A percentile compares a stretch with the other conserved stretches of the same genome.
Evolutionary conservation across 2,329 filamentous ascomycete species (phyloP).

Genomic region (Apiospora rasikravindrae): DNA sequence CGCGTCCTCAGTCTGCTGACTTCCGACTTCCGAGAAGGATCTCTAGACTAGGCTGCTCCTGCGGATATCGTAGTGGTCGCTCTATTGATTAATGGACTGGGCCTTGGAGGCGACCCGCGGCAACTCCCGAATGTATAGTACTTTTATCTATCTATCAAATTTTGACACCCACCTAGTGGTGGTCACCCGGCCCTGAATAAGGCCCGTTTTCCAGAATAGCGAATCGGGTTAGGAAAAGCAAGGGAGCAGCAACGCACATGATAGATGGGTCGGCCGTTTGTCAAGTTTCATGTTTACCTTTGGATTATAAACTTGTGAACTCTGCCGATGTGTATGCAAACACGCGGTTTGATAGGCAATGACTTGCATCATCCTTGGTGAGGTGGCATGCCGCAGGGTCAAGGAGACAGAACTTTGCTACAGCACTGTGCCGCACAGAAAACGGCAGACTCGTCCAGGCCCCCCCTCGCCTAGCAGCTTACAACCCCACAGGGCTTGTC

Average conservation of each 20-base stretch:
- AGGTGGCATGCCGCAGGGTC: background rate
- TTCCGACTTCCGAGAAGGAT: background rate
- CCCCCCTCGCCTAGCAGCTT: background rate
- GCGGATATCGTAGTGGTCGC: too few species aligned
- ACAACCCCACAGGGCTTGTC: background rate
- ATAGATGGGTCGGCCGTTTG: constrained; percentile 18
- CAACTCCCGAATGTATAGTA: constrained; percentile 7
- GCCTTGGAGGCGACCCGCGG: background rate
- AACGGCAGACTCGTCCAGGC: background rate
- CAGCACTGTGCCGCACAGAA: background rate
- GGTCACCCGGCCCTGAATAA: background rate
- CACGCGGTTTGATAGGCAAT: background rate
- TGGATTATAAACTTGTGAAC: background rate
- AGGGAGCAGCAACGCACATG: background rate
- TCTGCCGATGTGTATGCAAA: background rate
- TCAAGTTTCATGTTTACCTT: constrained; percentile 19
- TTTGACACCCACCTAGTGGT: background rate
- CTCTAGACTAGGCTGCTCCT: background rate
- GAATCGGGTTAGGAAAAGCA: background rate
- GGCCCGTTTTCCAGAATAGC: background rate
- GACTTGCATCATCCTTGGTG: background rate
- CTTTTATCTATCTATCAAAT: background rate
- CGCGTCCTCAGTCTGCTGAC: background rate
- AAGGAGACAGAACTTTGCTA: background rate
- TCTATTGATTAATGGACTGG: background rate